Evolutionary conservation across 768 basidiomycete species (phyloP), one percentile per base, ranked within the genome.

Genomic region (Auricularia sp.): DNA sequence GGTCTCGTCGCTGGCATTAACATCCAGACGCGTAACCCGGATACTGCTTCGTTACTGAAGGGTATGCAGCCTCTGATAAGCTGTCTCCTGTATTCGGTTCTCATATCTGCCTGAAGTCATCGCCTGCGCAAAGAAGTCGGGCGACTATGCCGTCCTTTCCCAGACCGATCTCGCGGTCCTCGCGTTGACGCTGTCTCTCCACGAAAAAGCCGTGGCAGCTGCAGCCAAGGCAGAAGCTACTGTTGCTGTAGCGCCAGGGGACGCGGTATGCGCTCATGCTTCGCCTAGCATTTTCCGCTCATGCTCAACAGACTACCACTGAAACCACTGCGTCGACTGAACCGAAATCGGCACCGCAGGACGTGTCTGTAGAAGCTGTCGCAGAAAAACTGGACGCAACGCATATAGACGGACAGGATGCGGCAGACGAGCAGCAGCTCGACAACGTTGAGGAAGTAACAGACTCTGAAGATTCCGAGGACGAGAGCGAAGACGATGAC

Each of bases 91-190:
- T 7, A 59, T 58, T 10, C 16, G 23, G 33, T 59, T 1, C 29
- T 59, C 23, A 59, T 4, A 0, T 1, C 7, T 64, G 7, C 34
- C 29, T 66, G 53, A 71, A 98, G 97, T 96, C 3, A 91, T 90
- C 64, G 87, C 88, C 66, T 87, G 86, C 75, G 92, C 97, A 3
- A 96, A 93, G 80, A 91, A 91, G 79, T 96, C 96, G 0, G 97
- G 97, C 72, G 97, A 99, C 75, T 95, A 93, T 72, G 79, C 91
- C 53, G 95, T 93, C 59, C 80, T 99, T 44, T 97, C 93, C 14
- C 84, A 88, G 74, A 82, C 94, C 14, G 97, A 99, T 85, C 74
- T 99, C 51, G 87, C 89, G 70, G 86, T 98, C 43, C 76, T 98
- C 61, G 96, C 97, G 1, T 78, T 99, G 69, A 93, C 94, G 5